Base-by-base conservation (phyloP, 768 basidiomycete species). In the Nevesoporus exiguus region DNA sequence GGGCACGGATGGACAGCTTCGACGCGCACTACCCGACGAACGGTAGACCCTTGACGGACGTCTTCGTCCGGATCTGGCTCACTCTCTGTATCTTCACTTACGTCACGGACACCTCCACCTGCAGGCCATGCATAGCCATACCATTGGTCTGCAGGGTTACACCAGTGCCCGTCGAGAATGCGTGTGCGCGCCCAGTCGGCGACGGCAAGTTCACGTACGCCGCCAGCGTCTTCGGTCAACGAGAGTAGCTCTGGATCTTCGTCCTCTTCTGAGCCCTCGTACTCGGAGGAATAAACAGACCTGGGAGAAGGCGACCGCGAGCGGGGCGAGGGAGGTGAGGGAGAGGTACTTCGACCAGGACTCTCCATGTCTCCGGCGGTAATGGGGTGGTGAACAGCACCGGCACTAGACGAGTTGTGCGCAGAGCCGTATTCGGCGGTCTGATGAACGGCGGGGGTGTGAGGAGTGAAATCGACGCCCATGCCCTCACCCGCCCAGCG, bases 111-210 rank as follows among this genome's bases (percentile, higher is more conserved):
- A 74, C 76, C 41, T 53, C 72, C 47, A 54, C 64, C 51, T 67
- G 70, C 59, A 68, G 73, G 49, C 77, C 79, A 29, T 65, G 74
- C 53, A 71, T 76, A 65, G 10, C 72, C 68, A 47, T 82, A 87
- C 79, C 80, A 89, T 43, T 81, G 75, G 65, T 91, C 89, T 0
- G 83, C 85, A 10, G 88, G 89, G 47, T 79, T 85, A 41, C 84
- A 69, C 88, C 89, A 91, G 60, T 82, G 78, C 3, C 89, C 89
- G 51, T 91, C 88, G 19, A 90, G 69, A 45, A 91, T 84, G 44
- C 88, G 72, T 21, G 75, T 77, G 31, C 89, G 76, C 6, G 85
- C 85, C 86, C 86, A 90, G 58, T 88, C 87, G 13, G 77, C 75
- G 49, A 90, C 71, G 1, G 89, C 86, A 41, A 90, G 71, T 19